Conservation (phyloP, 768 basidiomycete species). For the Epithele typhae region DNA sequence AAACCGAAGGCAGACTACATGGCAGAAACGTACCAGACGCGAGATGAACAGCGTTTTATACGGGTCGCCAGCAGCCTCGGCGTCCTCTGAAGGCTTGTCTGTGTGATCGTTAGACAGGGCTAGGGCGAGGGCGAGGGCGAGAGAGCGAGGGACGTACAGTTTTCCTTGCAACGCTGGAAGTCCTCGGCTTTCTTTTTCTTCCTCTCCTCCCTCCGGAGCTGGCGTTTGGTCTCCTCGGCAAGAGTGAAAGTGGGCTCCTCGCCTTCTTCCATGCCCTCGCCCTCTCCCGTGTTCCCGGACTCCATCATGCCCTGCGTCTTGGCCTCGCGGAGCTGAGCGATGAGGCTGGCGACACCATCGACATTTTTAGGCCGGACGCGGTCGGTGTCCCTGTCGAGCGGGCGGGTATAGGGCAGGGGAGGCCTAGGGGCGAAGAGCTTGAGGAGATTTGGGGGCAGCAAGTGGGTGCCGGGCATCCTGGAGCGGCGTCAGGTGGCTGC, state of each 20-base stretch:
- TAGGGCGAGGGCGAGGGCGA: not conserved
- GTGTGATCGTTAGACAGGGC: conserved; percentile 4
- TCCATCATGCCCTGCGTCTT: conserved; percentile 63
- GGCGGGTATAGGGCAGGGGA: conserved; percentile 80
- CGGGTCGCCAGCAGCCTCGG: conserved; percentile 90
- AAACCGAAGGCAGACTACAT: not conserved
- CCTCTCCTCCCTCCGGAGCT: conserved; percentile 72
- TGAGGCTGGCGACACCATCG: conserved; percentile 69
- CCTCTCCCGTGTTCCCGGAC: conserved; percentile 34
- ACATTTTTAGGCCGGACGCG: conserved; percentile 67
- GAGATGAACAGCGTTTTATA: conserved; percentile 99
- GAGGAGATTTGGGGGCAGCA: conserved; percentile 92
- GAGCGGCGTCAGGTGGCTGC: not conserved
- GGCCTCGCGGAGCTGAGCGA: conserved; percentile 71
- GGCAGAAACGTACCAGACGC: conserved; percentile 56
- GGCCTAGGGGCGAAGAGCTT: conserved; percentile 96
- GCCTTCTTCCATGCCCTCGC: conserved; percentile 77
- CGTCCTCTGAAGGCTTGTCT: conserved; percentile 93
- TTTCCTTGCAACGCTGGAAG: conserved; percentile 78
- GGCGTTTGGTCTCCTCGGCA: conserved; percentile 78
- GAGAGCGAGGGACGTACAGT: conserved; percentile 51
- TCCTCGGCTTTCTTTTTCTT: conserved; percentile 73
- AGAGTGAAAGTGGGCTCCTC: conserved; percentile 78
- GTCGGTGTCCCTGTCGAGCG: conserved; percentile 80
- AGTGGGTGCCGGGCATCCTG: conserved; percentile 67